Conservation (phyloP, 176 grass and related monocot species). For the Oryza australiensis region DNA sequence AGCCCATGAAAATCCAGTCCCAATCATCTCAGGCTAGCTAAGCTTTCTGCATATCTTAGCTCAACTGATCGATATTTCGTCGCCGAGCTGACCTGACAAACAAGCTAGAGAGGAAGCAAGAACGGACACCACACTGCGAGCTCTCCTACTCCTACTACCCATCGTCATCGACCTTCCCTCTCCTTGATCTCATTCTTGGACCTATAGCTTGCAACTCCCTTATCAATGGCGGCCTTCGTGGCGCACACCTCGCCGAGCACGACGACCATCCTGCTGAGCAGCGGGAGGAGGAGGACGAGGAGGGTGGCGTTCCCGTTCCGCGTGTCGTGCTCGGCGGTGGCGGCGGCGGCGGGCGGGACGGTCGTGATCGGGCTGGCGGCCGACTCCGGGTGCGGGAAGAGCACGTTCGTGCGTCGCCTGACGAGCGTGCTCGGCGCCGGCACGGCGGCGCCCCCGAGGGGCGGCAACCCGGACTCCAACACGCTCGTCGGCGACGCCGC, state of each 20-base stretch:
- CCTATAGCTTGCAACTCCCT: not conserved
- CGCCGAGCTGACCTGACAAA: constrained; percentile 15
- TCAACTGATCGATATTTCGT: not conserved
- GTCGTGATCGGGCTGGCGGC: constrained; percentile 70
- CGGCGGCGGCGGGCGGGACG: constrained; percentile 13
- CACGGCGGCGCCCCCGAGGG: constrained; percentile 43
- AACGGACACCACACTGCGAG: not conserved
- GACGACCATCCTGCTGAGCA: constrained; percentile 36
- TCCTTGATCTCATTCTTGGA: not conserved
- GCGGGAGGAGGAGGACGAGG: not conserved
- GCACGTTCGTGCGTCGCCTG: constrained; percentile 62
- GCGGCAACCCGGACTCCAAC: constrained; percentile 61
- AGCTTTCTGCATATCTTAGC: not conserved
- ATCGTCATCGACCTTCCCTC: not conserved
- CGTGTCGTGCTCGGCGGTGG: constrained; percentile 48
- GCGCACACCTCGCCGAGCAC: constrained; percentile 41
- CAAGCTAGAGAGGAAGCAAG: constrained; percentile 17
- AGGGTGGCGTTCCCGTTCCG: constrained; percentile 8
- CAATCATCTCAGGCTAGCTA: not conserved
- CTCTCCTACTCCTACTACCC: not conserved
- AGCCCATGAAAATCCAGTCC: not conserved
- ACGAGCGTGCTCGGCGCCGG: constrained; percentile 60
- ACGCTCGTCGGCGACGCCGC: constrained; percentile 53
- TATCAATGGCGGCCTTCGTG: constrained; percentile 53
- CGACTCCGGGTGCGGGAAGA: constrained; percentile 78